Evolutionary conservation across 225 moss, liverwort and hornwort species (phyloP).

Genomic region (Physcomitrellopsis africana): DNA sequence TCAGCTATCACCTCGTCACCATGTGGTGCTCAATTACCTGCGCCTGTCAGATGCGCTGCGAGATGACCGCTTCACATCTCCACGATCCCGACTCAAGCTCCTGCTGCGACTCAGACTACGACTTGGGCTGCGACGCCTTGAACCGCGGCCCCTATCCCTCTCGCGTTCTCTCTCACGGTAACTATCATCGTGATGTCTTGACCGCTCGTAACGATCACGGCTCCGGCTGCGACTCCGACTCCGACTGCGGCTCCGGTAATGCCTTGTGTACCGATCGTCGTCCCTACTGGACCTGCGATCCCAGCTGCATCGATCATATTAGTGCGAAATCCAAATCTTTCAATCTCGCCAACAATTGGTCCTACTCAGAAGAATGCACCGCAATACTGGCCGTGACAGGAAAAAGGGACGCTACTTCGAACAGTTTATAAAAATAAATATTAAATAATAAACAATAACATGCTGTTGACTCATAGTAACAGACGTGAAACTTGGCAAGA

Average conservation of each 20-base stretch:
- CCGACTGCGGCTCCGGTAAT: constrained; percentile 74
- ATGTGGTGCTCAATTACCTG: constrained; percentile 42
- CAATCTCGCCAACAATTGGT: not conserved
- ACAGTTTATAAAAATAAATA: too few species aligned
- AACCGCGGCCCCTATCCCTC: constrained; percentile 72
- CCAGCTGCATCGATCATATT: constrained; percentile 32
- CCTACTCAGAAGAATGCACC: not conserved
- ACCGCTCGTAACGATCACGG: constrained; percentile 76
- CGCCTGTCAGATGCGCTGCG: constrained; percentile 66
- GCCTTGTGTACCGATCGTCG: constrained; percentile 68
- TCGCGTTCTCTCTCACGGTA: constrained; percentile 54
- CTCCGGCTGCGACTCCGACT: constrained; percentile 85
- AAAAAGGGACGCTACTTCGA: too few species aligned
- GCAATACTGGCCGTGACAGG: not conserved
- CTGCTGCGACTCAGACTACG: constrained; percentile 75
- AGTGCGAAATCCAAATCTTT: constrained; percentile 4
- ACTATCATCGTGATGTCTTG: constrained; percentile 72
- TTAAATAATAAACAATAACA: not conserved
- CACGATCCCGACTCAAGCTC: constrained; percentile 77
- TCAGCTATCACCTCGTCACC: constrained; percentile 2
- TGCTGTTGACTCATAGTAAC: not conserved
- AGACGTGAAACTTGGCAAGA: not conserved
- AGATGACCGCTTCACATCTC: constrained; percentile 63
- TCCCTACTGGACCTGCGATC: constrained; percentile 56
- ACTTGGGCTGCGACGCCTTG: constrained; percentile 75